A percentile compares a stretch with the other conserved stretches of the same genome.
phyloP scores from a whole-genome alignment of 192 early-diverging fungal genomes.

The Coemansia sp. region DNA sequence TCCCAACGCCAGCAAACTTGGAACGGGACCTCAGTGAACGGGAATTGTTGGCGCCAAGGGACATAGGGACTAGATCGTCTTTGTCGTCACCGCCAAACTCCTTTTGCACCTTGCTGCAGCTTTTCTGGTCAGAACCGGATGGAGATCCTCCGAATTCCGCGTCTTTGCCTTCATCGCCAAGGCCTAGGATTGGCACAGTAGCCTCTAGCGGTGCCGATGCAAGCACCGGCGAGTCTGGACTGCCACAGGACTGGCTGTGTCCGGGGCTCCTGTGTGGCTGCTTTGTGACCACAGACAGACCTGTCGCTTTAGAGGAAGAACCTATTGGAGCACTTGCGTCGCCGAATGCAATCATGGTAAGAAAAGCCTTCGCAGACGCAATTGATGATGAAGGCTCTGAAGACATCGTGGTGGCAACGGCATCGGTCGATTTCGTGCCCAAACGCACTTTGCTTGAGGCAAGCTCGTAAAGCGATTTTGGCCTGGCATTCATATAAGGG shows the following conservation, averaged over 20 bases:
- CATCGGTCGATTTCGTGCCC: neutral
- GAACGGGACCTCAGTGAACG: conserved; percentile 44
- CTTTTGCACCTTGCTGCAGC: neutral
- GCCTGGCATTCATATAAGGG: conserved; percentile 14
- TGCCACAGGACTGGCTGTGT: neutral
- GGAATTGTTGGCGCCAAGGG: conserved; percentile 15
- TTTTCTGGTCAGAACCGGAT: neutral
- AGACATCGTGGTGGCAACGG: neutral
- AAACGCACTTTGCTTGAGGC: conserved; percentile 9
- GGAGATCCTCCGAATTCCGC: neutral
- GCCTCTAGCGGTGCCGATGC: conserved; percentile 9
- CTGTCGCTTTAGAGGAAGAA: neutral
- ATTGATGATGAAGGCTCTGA: conserved; percentile 40
- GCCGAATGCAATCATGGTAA: conserved; percentile 45
- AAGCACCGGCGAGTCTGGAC: conserved; percentile 2
- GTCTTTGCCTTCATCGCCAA: neutral
- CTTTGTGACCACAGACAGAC: conserved; percentile 16
- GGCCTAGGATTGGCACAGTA: neutral
- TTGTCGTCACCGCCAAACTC: neutral
- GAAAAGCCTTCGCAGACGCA: conserved; percentile 43
- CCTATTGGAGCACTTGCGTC: neutral
- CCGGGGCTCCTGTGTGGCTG: neutral
- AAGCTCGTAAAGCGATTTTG: conserved; percentile 50
- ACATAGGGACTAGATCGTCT: conserved; percentile 3
- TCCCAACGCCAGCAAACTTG: conserved; percentile 39